A percentile compares a stretch with the other conserved stretches of the same genome.
These are phyloP conservation scores for Auricularia heimuer DNA, from an alignment of 768 basidiomycete genomes.

Conservation along the genomic window DNA sequence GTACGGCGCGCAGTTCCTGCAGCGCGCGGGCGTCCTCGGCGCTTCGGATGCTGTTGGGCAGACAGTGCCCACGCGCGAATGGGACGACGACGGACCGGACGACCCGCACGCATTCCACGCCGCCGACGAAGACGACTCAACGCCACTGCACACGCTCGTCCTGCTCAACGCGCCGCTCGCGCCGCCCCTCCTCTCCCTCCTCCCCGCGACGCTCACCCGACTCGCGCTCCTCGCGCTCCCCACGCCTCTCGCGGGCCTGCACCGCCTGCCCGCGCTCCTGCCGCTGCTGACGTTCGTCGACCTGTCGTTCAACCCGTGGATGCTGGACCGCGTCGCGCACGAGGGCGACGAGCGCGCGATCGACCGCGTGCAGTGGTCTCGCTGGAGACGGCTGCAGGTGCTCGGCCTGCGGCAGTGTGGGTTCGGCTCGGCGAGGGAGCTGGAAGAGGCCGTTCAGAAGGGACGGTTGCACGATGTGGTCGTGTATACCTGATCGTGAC, in stretches of 20 bases:
- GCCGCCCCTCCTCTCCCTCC: conserved; percentile 26
- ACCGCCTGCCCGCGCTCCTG: conserved; percentile 47
- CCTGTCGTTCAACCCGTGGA: conserved; percentile 55
- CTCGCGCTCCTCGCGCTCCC: conserved; percentile 48
- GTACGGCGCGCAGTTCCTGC: neutral
- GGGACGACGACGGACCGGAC: no score
- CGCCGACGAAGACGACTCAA: conserved; percentile 38
- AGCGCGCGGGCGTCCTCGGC: neutral
- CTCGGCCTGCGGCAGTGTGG: conserved; percentile 49
- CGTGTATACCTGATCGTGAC: conserved; percentile 14
- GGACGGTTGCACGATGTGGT: conserved; percentile 58
- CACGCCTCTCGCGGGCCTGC: conserved; percentile 34
- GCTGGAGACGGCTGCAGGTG: conserved; percentile 42
- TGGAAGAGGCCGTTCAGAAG: conserved; percentile 33
- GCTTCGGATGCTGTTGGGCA: no score
- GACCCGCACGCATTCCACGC: no score
- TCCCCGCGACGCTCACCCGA: conserved; percentile 57
- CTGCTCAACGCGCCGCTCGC: conserved; percentile 41
- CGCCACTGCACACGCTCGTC: conserved; percentile 36
- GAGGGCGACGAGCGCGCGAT: neutral
- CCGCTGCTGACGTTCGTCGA: conserved; percentile 57
- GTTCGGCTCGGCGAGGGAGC: conserved; percentile 31
- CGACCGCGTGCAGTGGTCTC: conserved; percentile 35
- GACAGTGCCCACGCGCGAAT: no score
- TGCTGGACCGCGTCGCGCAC: conserved; percentile 38